These are phyloP conservation scores for Ambrosiella beaveri DNA, from an alignment of 2,329 filamentous ascomycete genomes.

Conservation along the genomic window DNA sequence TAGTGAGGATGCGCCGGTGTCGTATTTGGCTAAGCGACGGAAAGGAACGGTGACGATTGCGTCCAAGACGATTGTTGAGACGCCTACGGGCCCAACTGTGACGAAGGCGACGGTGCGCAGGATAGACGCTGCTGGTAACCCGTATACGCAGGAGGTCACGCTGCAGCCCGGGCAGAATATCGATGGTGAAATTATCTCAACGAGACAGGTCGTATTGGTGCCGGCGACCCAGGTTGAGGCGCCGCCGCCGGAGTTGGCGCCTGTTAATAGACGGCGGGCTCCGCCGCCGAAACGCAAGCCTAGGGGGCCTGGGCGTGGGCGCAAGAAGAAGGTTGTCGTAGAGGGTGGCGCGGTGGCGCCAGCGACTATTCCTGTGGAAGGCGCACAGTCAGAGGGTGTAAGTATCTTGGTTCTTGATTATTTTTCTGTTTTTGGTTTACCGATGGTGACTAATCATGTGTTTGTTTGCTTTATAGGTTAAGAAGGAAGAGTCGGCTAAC, in stretches of 20 bases:
- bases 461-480: not conserved
- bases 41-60: conserved; percentile 43
- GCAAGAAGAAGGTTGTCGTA: conserved; percentile 56
- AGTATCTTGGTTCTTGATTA: not conserved
- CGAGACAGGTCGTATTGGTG: conserved; percentile 34
- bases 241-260: conserved; percentile 23
- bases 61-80: conserved; percentile 31
- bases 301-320: conserved; percentile 50
- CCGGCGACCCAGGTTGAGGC: conserved; percentile 39
- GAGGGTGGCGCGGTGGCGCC: conserved; percentile 20
- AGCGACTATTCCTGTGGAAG: conserved; percentile 16
- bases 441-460: not conserved
- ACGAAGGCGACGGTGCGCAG: conserved; percentile 67
- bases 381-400: conserved; percentile 12
- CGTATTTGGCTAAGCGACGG: conserved; percentile 42
- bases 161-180: conserved; percentile 60
- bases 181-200: conserved; percentile 60
- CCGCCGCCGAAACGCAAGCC: conserved; percentile 67
- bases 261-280: conserved; percentile 41
- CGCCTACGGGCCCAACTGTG: conserved; percentile 35
- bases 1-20: conserved; percentile 33
- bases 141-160: conserved; percentile 69
- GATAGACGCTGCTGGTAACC: conserved; percentile 60
- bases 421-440: not conserved
- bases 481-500: conserved; percentile 5